phyloP scores from a whole-genome alignment of 2,329 filamentous ascomycete genomes.

The Passalora sequoiae region DNA sequence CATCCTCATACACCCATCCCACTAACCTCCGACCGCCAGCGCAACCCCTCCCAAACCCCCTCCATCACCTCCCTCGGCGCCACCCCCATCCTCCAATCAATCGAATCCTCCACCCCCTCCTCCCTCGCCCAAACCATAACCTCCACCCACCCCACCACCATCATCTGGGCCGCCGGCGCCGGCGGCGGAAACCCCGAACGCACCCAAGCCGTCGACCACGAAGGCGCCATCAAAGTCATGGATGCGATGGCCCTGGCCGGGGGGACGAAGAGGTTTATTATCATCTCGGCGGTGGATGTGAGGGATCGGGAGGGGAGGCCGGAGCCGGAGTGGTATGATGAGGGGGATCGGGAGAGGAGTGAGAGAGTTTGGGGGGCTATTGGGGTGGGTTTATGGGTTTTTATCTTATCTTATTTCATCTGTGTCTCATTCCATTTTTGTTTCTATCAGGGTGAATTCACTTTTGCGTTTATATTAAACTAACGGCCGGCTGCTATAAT shows the following conservation, averaged over 20 bases:
- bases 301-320: conserved; percentile 42
- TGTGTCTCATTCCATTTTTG: no score
- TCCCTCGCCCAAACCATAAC: conserved; percentile 38
- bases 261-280: conserved; percentile 55
- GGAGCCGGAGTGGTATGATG: conserved; percentile 43
- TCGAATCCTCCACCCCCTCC: conserved; percentile 37
- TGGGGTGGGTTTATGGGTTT: conserved; percentile 16
- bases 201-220: conserved; percentile 57
- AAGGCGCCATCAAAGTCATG: conserved; percentile 60
- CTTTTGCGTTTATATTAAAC: no score
- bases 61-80: conserved; percentile 40
- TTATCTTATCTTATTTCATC: no score
- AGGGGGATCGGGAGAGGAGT: conserved; percentile 35
- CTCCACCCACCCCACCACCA: conserved; percentile 31
- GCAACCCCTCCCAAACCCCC: conserved; percentile 28
- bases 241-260: conserved; percentile 53
- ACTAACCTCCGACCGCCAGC: no score
- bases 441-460: no score
- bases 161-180: conserved; percentile 33
- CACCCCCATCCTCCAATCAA: conserved; percentile 41
- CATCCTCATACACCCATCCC: neutral
- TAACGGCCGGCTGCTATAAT: no score
- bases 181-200: conserved; percentile 44
- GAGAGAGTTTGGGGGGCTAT: conserved; percentile 39
- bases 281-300: conserved; percentile 58